Conservation (phyloP, 169 alveolate species). For the Plasmodium malariae region DNA sequence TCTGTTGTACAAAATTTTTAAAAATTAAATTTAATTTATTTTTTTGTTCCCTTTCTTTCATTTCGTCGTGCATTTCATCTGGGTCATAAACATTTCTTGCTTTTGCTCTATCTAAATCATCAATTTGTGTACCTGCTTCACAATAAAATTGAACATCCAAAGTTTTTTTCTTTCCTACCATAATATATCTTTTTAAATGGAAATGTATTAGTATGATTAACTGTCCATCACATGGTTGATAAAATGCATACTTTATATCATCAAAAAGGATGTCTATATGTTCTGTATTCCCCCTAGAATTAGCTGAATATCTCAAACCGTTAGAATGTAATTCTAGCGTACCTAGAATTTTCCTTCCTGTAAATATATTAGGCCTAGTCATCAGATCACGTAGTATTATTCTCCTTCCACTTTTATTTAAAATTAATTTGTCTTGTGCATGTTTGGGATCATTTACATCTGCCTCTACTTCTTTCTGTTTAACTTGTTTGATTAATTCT, state of each 20-base stretch:
- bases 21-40: conserved; percentile 93
- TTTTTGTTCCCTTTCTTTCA: conserved; percentile 95
- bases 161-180: conserved; percentile 96
- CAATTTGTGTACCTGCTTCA: conserved; percentile 97
- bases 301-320: conserved; percentile 93
- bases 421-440: conserved; percentile 92
- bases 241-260: conserved; percentile 96
- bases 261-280: conserved; percentile 93
- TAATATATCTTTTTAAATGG: conserved; percentile 93
- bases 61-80: conserved; percentile 97
- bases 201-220: conserved; percentile 96
- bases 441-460: conserved; percentile 90
- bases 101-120: conserved; percentile 95
- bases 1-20: conserved; percentile 89
- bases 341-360: conserved; percentile 93
- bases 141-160: conserved; percentile 96
- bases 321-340: conserved; percentile 96
- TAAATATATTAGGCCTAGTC: conserved; percentile 87
- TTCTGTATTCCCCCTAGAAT: conserved; percentile 87
- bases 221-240: conserved; percentile 98
- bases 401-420: conserved; percentile 87
- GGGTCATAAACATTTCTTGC: conserved; percentile 93
- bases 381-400: conserved; percentile 86
- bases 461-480: conserved; percentile 94
- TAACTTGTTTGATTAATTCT: conserved; percentile 94